Evolutionary conservation across 768 basidiomycete genomes (phyloP), one percentile per base, ranked within the genome.

Genomic region (Rubroboletus satanas): DNA sequence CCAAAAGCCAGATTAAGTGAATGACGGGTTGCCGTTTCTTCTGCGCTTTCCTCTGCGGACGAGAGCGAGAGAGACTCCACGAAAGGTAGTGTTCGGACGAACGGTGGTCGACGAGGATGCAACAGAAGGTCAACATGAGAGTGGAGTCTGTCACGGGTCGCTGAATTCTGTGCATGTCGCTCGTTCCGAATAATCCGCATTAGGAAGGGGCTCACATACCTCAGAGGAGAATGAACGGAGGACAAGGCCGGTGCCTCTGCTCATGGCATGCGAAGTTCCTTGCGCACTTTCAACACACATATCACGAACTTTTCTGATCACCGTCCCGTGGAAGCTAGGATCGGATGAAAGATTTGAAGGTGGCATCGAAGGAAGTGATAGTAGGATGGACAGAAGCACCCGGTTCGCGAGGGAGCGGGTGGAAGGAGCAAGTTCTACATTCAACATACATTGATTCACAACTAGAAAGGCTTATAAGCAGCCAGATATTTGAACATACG

Each of bases 41-140:
- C 87, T 18, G 76, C 73, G 31, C 80, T 77, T 62, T 88, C 87
- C 59, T 90, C 87, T 2, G 73, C 71, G 28, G 76, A 78, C 59
- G 83, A 83, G 29, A 91, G 74, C 12, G 84, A 78, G 15, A 90
- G 65, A 1, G 77, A 69, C 57, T 87, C 87, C 11, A 87, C 65
- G 31, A 79, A 75, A 15, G 89, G 88, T 53, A 88, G 68, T 4
- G 85, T 77, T 43, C 86, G 83, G 50, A 90, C 75, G 12, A 90
- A 70, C 8, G 90, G 87, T 9, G 92, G 92, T 5, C 88, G 76
- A 21, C 90, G 85, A 44, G 91, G 90, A 62, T 93, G 92, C 11
- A 94, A 65, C 23, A 92, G 71, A 28, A 85, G 66, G 54, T 89
- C 88, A 45, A 88, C 63, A 35, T 72, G 71, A 21, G 63, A 71